Evolutionary conservation across 2,329 filamentous ascomycete genomes (phyloP).

Genomic region (Penicillium sp.): DNA sequence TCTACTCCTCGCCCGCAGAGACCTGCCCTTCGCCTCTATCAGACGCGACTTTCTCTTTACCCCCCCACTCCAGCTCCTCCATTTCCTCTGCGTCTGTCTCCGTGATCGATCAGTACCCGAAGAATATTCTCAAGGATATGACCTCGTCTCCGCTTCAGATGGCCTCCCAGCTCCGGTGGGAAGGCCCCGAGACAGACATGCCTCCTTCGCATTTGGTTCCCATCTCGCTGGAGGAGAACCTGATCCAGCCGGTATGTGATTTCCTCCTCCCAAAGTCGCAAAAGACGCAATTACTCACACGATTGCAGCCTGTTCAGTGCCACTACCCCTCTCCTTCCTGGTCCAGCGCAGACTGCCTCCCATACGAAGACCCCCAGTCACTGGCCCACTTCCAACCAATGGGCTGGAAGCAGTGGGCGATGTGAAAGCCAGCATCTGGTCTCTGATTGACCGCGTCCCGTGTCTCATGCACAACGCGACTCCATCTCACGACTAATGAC

Average conservation of each 20-base stretch:
- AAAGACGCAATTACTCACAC: constrained; percentile 40
- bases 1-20: constrained; percentile 48
- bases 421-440: constrained; percentile 15
- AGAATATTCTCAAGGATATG: constrained; percentile 38
- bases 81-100: constrained; percentile 40
- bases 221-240: constrained; percentile 38
- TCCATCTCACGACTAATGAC: constrained; percentile 12
- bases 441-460: constrained; percentile 2
- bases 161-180: constrained; percentile 39
- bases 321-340: constrained; percentile 31
- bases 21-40: constrained; percentile 50
- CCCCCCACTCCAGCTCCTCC: constrained; percentile 35
- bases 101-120: constrained; percentile 40
- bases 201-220: constrained; percentile 40
- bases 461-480: constrained; percentile 3
- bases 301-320: constrained; percentile 22
- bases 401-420: constrained; percentile 26
- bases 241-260: constrained; percentile 42
- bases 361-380: constrained; percentile 29
- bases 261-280: constrained; percentile 38
- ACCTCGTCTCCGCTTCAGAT: constrained; percentile 40
- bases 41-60: constrained; percentile 39
- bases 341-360: constrained; percentile 28
- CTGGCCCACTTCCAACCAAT: constrained; percentile 26
- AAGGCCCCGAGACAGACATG: constrained; percentile 32